A percentile compares a stretch with the other conserved stretches of the same genome.
Conservation (phyloP, 306 rosid species). For the Delonix regia region DNA sequence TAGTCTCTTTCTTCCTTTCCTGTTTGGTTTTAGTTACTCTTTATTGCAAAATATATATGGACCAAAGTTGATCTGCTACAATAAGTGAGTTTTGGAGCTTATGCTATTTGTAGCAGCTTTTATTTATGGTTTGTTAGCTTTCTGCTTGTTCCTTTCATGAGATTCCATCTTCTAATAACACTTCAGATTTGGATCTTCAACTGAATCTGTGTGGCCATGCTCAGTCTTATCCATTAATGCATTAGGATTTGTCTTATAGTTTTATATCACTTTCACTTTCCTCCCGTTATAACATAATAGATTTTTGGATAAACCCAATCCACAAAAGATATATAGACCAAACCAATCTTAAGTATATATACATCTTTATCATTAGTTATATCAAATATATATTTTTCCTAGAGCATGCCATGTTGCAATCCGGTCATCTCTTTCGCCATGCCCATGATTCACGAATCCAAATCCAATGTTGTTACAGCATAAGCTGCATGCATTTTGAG, state of each 20-base stretch:
- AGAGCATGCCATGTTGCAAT: no score
- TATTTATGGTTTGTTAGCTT: neutral
- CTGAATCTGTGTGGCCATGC: conserved; percentile 37
- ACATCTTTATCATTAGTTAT: no score
- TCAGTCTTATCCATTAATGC: conserved; percentile 39
- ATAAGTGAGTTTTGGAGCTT: neutral
- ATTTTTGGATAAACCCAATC: neutral
- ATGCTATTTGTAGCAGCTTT: neutral
- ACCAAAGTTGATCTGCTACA: conserved; percentile 5
- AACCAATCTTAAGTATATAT: no score
- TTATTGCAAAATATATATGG: conserved; percentile 10
- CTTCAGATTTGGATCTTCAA: conserved; percentile 46
- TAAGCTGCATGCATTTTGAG: no score
- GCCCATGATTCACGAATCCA: no score
- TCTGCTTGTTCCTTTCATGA: conserved; percentile 20
- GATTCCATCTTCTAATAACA: conserved; percentile 29
- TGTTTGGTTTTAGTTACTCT: conserved; percentile 2
- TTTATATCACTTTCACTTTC: conserved; percentile 29
- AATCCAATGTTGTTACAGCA: no score
- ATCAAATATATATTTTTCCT: no score
- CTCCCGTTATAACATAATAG: conserved; percentile 9
- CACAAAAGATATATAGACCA: neutral
- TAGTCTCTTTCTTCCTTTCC: neutral
- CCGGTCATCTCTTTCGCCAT: no score
- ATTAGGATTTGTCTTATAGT: conserved; percentile 40